Evolutionary conservation across 345 rosid genomes (phyloP), one percentile per base, ranked within the genome.

Genomic region (Murraya koenigii): DNA sequence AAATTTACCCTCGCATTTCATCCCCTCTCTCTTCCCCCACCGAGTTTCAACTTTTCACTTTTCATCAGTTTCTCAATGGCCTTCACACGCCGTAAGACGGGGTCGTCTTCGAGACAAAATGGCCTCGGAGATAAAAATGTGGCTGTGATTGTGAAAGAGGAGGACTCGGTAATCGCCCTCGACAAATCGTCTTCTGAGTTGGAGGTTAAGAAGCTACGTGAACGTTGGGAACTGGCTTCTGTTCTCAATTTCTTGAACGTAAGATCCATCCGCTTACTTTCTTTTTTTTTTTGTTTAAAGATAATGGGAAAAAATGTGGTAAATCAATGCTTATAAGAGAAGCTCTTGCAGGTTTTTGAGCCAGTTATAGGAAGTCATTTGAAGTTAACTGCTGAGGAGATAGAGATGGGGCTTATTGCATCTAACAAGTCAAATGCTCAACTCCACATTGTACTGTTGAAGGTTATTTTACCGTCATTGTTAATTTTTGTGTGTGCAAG

Each of bases 221-320:
- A 86, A 64, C 86, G 90, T 61, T 95, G 98, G 98, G 98, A 95
- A 78, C 93, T 95, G 35, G 98, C 98, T 36, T 93, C 94, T 17
- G 94, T 92, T 82, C 92, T 95, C 75, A 93, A 92, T 82, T 95
- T 95, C 80, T 75, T 95, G 11, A 87, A 79, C 56, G 98, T 93
- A 80, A 75, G 77, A 75, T 58, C 36, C 56, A 15, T 52, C 6
- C n/a, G 55, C 32, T 32, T 13, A 28, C 13, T 73, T 60, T 14
- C 7, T n/a, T 33, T 35, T 30, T 25, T 38, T 13, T 26, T 26
- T 5, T n/a, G n/a, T n/a, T 26, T 9, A 23, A 14, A 44, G 55
- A 67, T 61, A 60, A 49, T 52, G 61, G 30, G 28, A 41, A 8
- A 22, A 17, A 4, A 8, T 30, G 20, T 25, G 5, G 19, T 30